These are phyloP conservation scores for Hordeum pubiflorum DNA, from an alignment of 202 grass and related monocot genomes.

Conservation along the genomic window DNA sequence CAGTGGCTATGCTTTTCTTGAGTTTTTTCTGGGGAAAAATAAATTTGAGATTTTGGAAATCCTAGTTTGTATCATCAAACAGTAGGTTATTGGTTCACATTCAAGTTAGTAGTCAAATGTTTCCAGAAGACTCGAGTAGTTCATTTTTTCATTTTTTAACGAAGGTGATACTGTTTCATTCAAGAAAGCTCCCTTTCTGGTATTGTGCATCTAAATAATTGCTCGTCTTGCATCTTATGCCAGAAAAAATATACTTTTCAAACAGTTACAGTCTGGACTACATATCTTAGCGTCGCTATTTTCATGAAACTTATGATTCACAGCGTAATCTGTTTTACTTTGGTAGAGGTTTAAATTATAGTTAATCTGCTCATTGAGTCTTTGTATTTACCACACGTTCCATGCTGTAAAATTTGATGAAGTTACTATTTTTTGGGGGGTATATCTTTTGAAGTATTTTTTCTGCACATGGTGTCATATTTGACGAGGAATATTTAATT, in stretches of 20 bases:
- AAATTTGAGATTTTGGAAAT: background rate
- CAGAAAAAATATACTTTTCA: background rate
- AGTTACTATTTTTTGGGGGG: background rate
- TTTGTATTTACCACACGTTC: background rate
- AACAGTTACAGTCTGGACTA: background rate
- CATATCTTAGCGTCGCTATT: background rate
- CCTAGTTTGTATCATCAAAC: background rate
- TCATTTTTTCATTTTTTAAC: background rate
- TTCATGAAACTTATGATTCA: background rate
- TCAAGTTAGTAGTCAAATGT: background rate
- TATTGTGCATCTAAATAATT: background rate
- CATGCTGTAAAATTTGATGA: background rate
- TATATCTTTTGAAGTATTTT: background rate
- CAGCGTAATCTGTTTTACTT: background rate
- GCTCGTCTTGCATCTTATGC: background rate
- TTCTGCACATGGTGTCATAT: background rate
- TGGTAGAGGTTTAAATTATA: background rate
- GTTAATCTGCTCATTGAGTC: background rate
- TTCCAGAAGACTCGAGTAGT: background rate
- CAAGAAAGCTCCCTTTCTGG: background rate
- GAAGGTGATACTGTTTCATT: background rate
- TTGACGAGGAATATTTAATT: background rate
- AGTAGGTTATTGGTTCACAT: background rate
- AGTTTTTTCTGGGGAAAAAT: background rate
- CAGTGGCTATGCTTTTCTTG: background rate